Conservation (phyloP, 257 asterid genomes). For the Agastache rugosa region DNA sequence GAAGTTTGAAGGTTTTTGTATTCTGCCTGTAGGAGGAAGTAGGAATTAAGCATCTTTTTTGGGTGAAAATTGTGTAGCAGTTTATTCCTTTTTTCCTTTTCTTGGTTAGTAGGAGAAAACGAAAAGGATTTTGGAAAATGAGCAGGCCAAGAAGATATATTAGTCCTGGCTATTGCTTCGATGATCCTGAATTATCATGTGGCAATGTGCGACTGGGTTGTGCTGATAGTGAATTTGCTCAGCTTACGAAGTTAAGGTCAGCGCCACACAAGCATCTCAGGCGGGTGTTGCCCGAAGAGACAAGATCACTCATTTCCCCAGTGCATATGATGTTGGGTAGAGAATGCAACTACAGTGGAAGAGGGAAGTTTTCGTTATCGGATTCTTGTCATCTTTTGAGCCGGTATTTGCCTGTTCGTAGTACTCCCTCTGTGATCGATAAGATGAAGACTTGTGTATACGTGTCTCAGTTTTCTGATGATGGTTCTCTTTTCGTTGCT, state of each 20-base stretch:
- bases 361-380: conserved; percentile 76
- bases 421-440: conserved; percentile 64
- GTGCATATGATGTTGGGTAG: conserved; percentile 82
- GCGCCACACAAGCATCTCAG: conserved; percentile 56
- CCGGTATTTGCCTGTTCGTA: conserved; percentile 71
- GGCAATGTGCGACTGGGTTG: conserved; percentile 37
- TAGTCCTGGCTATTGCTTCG: conserved; percentile 38
- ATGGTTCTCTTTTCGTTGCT: conserved; percentile 88
- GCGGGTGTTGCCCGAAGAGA: conserved; percentile 52
- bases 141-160: conserved; percentile 54
- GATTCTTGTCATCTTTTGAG: conserved; percentile 85
- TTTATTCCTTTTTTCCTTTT: conserved; percentile 10
- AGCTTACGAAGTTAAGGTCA: conserved; percentile 57
- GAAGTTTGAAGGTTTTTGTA: conserved; percentile 12
- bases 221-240: conserved; percentile 66
- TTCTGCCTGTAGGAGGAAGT: conserved; percentile 20
- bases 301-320: conserved; percentile 62
- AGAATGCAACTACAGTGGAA: conserved; percentile 75
- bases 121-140: conserved; percentile 44
- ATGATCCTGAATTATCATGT: conserved; percentile 42
- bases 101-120: conserved; percentile 7
- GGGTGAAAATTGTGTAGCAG: conserved; percentile 5
- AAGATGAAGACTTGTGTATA: conserved; percentile 71
- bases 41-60: conserved; percentile 10
- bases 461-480: conserved; percentile 83